Evolutionary conservation across 176 grass and related monocot species (phyloP), one percentile per base, ranked within the genome.

Genomic region (Oryza glaberrima): DNA sequence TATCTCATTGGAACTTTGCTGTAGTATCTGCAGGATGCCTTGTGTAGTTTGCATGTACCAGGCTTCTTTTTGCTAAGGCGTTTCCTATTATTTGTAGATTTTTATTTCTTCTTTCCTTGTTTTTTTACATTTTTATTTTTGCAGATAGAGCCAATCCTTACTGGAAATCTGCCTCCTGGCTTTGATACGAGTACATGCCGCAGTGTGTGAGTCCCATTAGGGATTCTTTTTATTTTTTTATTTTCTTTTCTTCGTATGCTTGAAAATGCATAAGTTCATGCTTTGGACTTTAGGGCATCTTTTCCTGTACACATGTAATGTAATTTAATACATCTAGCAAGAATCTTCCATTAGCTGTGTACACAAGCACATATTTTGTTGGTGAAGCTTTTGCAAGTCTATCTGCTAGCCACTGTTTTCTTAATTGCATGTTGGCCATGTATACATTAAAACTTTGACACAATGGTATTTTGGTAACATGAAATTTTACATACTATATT

Each of bases 131-230:
- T 85, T 88, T 77, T 86, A 75, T 86, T 97, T 96, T 94, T 97
- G 94, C 91, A 97, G 94, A 94, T 97, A 92, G 94, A 92, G 75
- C 89, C 91, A 78, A 88, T 97, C 76, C 76, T 92, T 86, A 92
- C 91, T 90, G 91, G 94, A 86, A 97, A 94, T 88, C 85, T 97
- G 79, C 91, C 94, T 88, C 87, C 94, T 86, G 91, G 94, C 81
- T 97, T 97, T 94, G 91, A 97, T 88, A 90, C 85, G 47, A 94
- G 86, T 93, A 81, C 89, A 90, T 97, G 94, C 90, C 89, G 89
- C 94, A 94, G 91, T 92, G 91, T 97, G 94, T 94, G 91, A 97
- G 94, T 97, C 82, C 83, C 60, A 64, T 86, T 81, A 86, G 89
- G 79, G 48, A 41, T 85, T 77, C 85, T 88, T 91, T 70, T 83